Base-by-base conservation (phyloP, 768 basidiomycete genomes). In the Leccinum arenicola region DNA sequence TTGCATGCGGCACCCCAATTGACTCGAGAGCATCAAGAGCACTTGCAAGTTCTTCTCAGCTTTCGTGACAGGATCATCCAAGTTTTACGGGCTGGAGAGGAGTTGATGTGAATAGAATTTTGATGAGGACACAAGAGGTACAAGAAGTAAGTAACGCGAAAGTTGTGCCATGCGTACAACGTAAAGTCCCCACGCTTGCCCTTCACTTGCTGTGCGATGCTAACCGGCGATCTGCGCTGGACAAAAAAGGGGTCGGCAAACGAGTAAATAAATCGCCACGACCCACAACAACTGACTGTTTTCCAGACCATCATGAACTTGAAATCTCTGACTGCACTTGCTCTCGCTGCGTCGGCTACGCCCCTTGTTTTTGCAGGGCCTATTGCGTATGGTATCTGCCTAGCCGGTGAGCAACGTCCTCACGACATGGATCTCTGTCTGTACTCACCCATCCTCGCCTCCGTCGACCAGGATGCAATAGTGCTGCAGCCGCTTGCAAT, bases 301-400 rank as follows among this genome's bases (percentile, higher is more conserved):
- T 12, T 40, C 7, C 8, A 50, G 23, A 60, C 12, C 29, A 59
- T n/a, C 9, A 73, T 68, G 71, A 74, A 73, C 54, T 38, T 69
- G 27, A 69, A 67, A 45, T 62, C 63, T 0, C 55, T 69, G 40
- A 25, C 6, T 25, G 25, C 25, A 25, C 25, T 25, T 25, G 17
- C 67, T 6, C 57, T 73, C 31, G 55, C 47, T 21, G 60, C 61
- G 33, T 56, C 63, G 6, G 62, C 49, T 1, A 60, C 49, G 0
- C 67, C 70, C 1, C 33, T 61, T 3, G 54, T 49, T 8, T 54
- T 57, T 1, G 71, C 64, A 0, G 68, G 71, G 0, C 64, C 58
- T 0, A 11, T 72, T 6, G 62, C 63, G 0, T 72, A 72, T 6
- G 68, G 0, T 73, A 68, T 1, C 65, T 49, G 48, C 48, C 48